Evolutionary conservation across 75 land plant genomes (phyloP).

Genomic region (Picea glauca): DNA sequence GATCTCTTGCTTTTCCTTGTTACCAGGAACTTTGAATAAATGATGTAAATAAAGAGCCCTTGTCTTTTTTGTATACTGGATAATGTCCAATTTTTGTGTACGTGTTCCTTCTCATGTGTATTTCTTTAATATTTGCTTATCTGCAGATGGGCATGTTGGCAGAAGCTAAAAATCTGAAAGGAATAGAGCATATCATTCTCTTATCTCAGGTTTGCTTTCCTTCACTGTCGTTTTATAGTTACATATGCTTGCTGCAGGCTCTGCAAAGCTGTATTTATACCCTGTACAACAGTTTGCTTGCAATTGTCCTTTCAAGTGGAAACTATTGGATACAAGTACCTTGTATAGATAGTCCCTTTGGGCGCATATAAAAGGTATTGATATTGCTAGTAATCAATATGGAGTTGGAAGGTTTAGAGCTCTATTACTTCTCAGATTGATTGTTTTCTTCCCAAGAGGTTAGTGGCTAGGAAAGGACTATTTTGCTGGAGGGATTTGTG

Average conservation of each 20-base stretch:
- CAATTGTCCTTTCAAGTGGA: too few species aligned
- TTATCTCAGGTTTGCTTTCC: constrained; percentile 75
- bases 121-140: constrained; percentile 4
- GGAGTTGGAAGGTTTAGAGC: too few species aligned
- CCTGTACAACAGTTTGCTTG: too few species aligned
- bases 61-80: neutral
- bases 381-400: too few species aligned
- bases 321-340: too few species aligned
- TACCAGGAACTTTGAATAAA: neutral
- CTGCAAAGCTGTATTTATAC: neutral
- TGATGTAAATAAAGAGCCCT: constrained; percentile 4
- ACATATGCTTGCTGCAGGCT: neutral
- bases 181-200: constrained; percentile 73
- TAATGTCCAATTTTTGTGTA: neutral
- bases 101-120: neutral
- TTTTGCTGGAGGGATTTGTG: too few species aligned
- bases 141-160: constrained; percentile 78
- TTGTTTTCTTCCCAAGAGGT: too few species aligned
- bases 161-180: constrained; percentile 40
- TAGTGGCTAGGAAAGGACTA: too few species aligned
- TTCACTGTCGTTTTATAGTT: neutral
- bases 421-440: too few species aligned
- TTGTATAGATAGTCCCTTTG: too few species aligned
- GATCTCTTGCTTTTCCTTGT: neutral
- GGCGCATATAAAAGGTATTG: too few species aligned